Conservation (phyloP, 345 rosid genomes). For the Salix purpurea region DNA sequence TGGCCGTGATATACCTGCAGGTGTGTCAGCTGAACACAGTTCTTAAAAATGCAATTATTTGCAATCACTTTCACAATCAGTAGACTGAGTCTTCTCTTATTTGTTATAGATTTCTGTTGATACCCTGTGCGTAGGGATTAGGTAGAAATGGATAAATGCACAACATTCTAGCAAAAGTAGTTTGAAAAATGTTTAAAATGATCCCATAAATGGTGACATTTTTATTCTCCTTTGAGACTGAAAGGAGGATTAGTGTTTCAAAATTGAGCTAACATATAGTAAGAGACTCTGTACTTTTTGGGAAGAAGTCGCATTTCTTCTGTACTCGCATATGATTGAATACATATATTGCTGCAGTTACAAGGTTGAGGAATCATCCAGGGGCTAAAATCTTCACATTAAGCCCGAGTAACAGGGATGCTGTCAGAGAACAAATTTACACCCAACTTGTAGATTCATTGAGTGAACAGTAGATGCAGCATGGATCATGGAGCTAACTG, state of each 20-base stretch:
- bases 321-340: neutral
- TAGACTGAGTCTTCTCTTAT: neutral
- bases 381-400: slow-evolving; percentile 50
- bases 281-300: neutral
- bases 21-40: slow-evolving; percentile 20
- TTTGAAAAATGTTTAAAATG: neutral
- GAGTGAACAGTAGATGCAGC: slow-evolving; percentile 15
- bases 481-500: neutral
- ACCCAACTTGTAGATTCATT: slow-evolving; percentile 35
- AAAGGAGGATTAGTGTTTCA: neutral
- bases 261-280: neutral
- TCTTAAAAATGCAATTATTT: neutral
- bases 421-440: slow-evolving; percentile 39
- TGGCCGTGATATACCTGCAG: slow-evolving; percentile 60
- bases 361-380: slow-evolving; percentile 54
- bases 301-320: neutral
- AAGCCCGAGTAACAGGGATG: slow-evolving; percentile 48
- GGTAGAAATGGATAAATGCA: too few relatives aligned
- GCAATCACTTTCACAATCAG: neutral
- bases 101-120: neutral
- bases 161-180: neutral
- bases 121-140: neutral
- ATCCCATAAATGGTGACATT: neutral
- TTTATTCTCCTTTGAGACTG: neutral
- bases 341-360: slow-evolving; percentile 38